Evolutionary conservation across 345 rosid species (phyloP).

Genomic region (Erodium maritimum): DNA sequence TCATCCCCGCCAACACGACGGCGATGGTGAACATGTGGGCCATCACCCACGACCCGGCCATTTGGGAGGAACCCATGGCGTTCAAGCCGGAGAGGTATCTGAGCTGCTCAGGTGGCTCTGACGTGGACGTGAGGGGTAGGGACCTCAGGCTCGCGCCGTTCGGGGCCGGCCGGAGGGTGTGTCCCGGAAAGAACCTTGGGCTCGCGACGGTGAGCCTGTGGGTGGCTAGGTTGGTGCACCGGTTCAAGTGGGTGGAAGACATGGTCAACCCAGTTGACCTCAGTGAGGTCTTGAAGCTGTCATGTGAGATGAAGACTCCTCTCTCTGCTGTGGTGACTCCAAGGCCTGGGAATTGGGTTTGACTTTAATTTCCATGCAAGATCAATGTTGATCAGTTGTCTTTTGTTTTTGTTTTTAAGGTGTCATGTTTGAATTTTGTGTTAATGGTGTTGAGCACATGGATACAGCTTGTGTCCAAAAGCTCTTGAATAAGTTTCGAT

Average conservation of each 20-base stretch:
- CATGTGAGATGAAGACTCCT: conserved; percentile 43
- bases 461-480: no score
- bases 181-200: conserved; percentile 44
- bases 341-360: conserved; percentile 14
- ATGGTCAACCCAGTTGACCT: conserved; percentile 23
- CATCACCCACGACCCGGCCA: conserved; percentile 34
- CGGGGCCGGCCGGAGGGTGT: conserved; percentile 52
- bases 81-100: conserved; percentile 37
- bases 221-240: conserved; percentile 34
- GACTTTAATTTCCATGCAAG: no score
- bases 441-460: no score
- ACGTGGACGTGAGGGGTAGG: conserved; percentile 27
- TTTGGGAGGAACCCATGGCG: conserved; percentile 28
- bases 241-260: conserved; percentile 32
- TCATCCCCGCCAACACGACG: conserved; percentile 32
- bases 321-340: conserved; percentile 21
- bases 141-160: conserved; percentile 45
- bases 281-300: conserved; percentile 27
- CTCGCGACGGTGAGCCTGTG: conserved; percentile 28
- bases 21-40: conserved; percentile 61
- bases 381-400: no score
- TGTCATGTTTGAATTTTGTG: no score
- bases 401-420: no score
- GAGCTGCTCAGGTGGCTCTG: conserved; percentile 15
- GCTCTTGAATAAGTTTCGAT: no score